Conservation (phyloP, 768 basidiomycete genomes). For the Candolleomyces aberdarensis region DNA sequence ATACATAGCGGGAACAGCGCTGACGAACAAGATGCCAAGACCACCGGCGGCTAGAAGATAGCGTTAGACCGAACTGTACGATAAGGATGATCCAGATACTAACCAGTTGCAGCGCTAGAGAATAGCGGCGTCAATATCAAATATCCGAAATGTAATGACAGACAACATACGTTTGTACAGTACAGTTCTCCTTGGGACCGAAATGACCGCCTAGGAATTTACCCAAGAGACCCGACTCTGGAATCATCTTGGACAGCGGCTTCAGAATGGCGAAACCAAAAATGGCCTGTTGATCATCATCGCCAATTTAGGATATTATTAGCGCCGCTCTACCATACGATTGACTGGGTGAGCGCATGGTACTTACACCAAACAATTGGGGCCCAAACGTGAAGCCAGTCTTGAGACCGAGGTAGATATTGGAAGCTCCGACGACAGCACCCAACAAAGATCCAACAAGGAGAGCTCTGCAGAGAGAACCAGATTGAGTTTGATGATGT, state of each 20-base stretch:
- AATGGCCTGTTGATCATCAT: conserved; percentile 33
- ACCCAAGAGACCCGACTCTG: conserved; percentile 42
- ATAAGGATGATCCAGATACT: conserved; percentile 12
- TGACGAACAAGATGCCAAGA: conserved; percentile 56
- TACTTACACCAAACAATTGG: conserved; percentile 53
- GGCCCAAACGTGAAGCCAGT: conserved; percentile 68
- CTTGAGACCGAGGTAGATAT: conserved; percentile 67
- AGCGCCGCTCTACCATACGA: too few relatives aligned
- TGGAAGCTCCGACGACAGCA: conserved; percentile 55
- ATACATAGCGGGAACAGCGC: conserved; percentile 60
- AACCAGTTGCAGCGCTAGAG: conserved; percentile 47
- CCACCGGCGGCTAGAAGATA: conserved; percentile 45
- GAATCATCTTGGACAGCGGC: conserved; percentile 46
- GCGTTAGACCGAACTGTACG: conserved; percentile 7
- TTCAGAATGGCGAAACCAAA: conserved; percentile 63
- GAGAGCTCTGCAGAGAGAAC: conserved; percentile 32
- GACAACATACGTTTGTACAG: conserved; percentile 45
- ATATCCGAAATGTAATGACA: not conserved
- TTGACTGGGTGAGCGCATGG: not conserved
- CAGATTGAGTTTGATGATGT: not conserved
- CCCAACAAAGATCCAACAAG: conserved; percentile 51
- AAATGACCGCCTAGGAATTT: conserved; percentile 52
- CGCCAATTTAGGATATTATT: not conserved
- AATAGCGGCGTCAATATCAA: not conserved
- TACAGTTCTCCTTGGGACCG: conserved; percentile 67